Percentiles rank a stretch among this genome's conserved stretches.
Conservation (phyloP, 192 early-diverging fungal species). For the Podila minutissima region DNA sequence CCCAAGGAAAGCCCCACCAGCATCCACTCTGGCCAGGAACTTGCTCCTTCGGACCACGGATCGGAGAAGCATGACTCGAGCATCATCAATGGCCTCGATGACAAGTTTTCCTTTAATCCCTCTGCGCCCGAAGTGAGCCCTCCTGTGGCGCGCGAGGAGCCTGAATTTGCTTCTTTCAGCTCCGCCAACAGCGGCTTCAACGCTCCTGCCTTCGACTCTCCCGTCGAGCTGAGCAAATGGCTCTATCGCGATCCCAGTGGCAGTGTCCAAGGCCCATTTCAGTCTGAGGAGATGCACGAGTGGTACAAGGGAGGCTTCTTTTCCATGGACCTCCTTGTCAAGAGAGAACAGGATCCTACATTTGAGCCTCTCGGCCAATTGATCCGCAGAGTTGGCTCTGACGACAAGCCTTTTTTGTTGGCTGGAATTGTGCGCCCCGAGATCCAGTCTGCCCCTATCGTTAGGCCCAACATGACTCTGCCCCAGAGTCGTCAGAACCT, state of each 20-base stretch:
- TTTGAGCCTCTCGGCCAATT: slow-evolving; percentile 85
- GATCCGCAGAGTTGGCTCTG: slow-evolving; percentile 70
- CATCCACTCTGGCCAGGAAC: slow-evolving; percentile 7
- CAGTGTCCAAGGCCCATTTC: slow-evolving; percentile 88
- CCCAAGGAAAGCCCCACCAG: background rate
- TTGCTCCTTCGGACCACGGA: slow-evolving; percentile 10
- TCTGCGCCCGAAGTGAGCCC: background rate
- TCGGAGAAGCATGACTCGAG: slow-evolving; percentile 18
- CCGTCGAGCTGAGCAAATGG: slow-evolving; percentile 67
- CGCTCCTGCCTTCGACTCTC: slow-evolving; percentile 16
- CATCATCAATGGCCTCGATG: background rate
- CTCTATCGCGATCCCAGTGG: slow-evolving; percentile 88
- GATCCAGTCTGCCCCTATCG: slow-evolving; percentile 13
- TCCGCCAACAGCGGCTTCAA: background rate
- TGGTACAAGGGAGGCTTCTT: slow-evolving; percentile 95
- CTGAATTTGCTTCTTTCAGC: slow-evolving; percentile 22
- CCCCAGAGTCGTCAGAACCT: slow-evolving; percentile 16
- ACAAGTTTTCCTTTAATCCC: background rate
- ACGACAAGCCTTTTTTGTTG: slow-evolving; percentile 74
- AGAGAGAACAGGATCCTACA: slow-evolving; percentile 75
- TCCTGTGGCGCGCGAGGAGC: slow-evolving; percentile 13
- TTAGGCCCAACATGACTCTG: slow-evolving; percentile 29
- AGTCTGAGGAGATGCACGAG: slow-evolving; percentile 91
- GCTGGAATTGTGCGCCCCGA: slow-evolving; percentile 28
- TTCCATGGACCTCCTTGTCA: slow-evolving; percentile 79